These are phyloP conservation scores for Irpex sp. DNA, from an alignment of 1,284 basidiomycete species.

Conservation along the genomic window DNA sequence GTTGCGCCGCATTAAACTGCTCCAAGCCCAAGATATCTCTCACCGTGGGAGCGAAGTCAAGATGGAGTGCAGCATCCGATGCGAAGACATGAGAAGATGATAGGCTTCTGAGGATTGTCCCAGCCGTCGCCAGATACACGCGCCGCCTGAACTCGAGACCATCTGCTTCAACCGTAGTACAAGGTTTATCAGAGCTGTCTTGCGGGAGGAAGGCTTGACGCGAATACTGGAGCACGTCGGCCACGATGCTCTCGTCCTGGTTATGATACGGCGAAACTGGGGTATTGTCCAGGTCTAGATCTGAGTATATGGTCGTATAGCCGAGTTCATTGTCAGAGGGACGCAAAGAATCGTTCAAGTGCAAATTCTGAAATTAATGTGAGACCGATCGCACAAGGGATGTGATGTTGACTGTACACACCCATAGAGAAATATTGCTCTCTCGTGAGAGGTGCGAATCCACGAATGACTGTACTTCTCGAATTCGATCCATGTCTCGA, in stretches of 20 bases:
- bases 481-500: background rate
- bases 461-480: background rate
- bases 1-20: slow-evolving; percentile 35
- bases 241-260: slow-evolving; percentile 44
- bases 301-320: slow-evolving; percentile 38
- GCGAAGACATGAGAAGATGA: slow-evolving; percentile 24
- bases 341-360: background rate
- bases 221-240: slow-evolving; percentile 38
- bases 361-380: background rate
- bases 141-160: background rate
- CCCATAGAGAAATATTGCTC: background rate
- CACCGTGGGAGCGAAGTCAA: slow-evolving; percentile 73
- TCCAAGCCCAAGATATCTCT: slow-evolving; percentile 66
- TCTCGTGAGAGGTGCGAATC: background rate
- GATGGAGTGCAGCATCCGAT: slow-evolving; percentile 35
- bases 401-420: background rate
- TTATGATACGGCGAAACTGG: slow-evolving; percentile 27
- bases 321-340: slow-evolving; percentile 56
- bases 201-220: slow-evolving; percentile 28
- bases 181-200: background rate
- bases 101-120: background rate
- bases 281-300: slow-evolving; percentile 12
- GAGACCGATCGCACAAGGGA: background rate
- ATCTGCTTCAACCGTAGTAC: slow-evolving; percentile 1
- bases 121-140: background rate